A percentile compares a stretch with the other conserved stretches of the same genome.
Evolutionary conservation across 805 yeast genomes (phyloP).

Genomic region (Metschnikowia baotianmanensis): DNA sequence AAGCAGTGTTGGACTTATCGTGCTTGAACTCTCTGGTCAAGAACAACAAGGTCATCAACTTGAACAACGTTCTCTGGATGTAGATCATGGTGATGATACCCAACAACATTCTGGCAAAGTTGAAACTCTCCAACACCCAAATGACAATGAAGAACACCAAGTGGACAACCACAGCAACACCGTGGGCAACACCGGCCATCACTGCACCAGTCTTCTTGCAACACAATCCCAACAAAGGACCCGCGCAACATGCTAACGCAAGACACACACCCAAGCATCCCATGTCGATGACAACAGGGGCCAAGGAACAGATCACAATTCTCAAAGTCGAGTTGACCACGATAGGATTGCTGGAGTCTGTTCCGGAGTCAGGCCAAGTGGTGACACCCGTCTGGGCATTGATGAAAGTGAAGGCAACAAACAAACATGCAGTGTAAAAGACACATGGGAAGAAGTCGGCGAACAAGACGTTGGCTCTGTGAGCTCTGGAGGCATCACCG

Average conservation of each 20-base stretch:
- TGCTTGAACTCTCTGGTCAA: conserved; percentile 95
- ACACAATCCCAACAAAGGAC: conserved; percentile 91
- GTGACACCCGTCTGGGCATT: conserved; percentile 86
- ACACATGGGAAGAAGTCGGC: conserved; percentile 79
- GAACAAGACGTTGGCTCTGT: conserved; percentile 69
- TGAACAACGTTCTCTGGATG: conserved; percentile 84
- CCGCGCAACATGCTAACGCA: conserved; percentile 92
- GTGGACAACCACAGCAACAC: conserved; percentile 86
- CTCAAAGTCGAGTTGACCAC: conserved; percentile 69
- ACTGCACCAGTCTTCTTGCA: conserved; percentile 97
- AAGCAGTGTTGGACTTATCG: conserved; percentile 93
- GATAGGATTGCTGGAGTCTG: conserved; percentile 34
- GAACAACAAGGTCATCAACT: conserved; percentile 70
- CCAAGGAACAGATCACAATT: conserved; percentile 77
- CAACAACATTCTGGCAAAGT: conserved; percentile 78
- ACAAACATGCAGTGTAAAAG: conserved; percentile 66
- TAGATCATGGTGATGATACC: conserved; percentile 84
- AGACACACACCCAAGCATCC: conserved; percentile 79
- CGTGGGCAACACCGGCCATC: conserved; percentile 94
- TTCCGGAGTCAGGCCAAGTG: conserved; percentile 29
- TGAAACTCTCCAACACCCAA: conserved; percentile 97
- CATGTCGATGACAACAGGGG: conserved; percentile 86
- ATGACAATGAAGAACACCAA: conserved; percentile 85
- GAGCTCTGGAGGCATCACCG: conserved; percentile 73
- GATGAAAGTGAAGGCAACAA: conserved; percentile 74